Base-by-base conservation (phyloP, 805 yeast genomes). In the Yarrowia osloensis region DNA sequence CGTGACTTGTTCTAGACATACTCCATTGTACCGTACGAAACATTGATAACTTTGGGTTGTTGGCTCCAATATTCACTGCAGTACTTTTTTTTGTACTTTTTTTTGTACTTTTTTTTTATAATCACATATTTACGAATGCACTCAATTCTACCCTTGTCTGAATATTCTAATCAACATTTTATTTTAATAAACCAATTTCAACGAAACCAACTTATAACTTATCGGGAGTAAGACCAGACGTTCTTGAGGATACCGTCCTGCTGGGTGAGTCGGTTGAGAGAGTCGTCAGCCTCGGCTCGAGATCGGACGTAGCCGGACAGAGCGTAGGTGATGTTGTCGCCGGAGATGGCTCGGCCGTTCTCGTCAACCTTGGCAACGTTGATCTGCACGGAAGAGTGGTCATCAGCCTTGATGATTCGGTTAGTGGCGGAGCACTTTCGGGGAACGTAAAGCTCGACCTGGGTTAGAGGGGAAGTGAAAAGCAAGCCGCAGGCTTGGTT, bases 401-500 rank as follows among this genome's bases (percentile, higher is more conserved):
- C 99, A 88, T 95, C 93, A 80, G 99, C 93, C 88, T 91, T 92
- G 89, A 95, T 93, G 86, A 95, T 92, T 88, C 98, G 92, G 97
- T 92, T 93, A 85, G 99, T 92, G 81, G 99, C 99, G 85, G 99
- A 95, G 88, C 99, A 95, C 88, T 95, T 95, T 89, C 99, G 91
- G 87, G 99, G 99, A 84, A 94, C 96, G 96, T 95, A 95, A 85
- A 95, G 92, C 89, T 95, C 99, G 84, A 95, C 98, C 98, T 91
- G 70, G 79, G 79, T 78, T 68, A 66, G 62, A 12, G 3, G 24
- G n/a, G n/a, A n/a, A n/a, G n/a, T n/a, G n/a, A n/a, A n/a, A n/a
- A n/a, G n/a, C n/a, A n/a, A n/a, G n/a, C n/a, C n/a, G n/a, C n/a
- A n/a, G n/a, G n/a, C n/a, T n/a, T n/a, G n/a, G n/a, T n/a, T n/a